These are phyloP conservation scores for Tetrastigma voinierianum DNA, from an alignment of 164 flowering plant species.

Conservation along the genomic window DNA sequence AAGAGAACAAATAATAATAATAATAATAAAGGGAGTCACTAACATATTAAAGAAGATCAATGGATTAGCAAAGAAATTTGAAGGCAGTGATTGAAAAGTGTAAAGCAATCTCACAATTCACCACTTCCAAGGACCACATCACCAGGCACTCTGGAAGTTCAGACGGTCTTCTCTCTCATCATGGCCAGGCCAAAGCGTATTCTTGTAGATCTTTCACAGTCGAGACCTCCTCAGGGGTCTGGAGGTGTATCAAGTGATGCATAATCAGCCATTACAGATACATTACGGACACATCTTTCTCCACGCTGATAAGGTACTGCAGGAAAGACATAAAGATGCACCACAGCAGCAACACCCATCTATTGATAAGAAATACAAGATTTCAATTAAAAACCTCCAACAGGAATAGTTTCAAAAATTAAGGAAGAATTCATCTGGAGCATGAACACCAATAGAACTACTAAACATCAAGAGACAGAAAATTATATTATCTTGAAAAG, in stretches of 20 bases:
- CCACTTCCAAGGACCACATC: conserved; percentile 96
- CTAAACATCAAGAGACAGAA: not conserved
- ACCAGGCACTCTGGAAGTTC: conserved; percentile 83
- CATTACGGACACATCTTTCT: conserved; percentile 94
- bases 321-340: conserved; percentile 91
- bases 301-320: conserved; percentile 91
- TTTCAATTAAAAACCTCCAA: not conserved
- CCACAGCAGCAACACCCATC: conserved; percentile 98
- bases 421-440: not conserved
- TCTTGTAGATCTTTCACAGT: conserved; percentile 65
- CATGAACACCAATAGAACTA: not conserved
- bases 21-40: not conserved
- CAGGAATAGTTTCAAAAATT: conserved; percentile 2
- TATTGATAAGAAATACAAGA: conserved; percentile 23
- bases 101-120: conserved; percentile 63
- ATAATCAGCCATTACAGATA: conserved; percentile 87
- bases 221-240: conserved; percentile 95
- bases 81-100: not conserved
- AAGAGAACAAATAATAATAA: conserved; percentile 12
- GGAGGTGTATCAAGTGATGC: conserved; percentile 83
- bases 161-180: conserved; percentile 66
- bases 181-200: conserved; percentile 42
- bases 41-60: not conserved
- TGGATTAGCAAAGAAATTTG: not conserved
- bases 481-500: not conserved